A percentile compares a stretch with the other conserved stretches of the same genome.
Evolutionary conservation across 192 early-diverging fungal species (phyloP).

Genomic region (Obelidium mucronatum): DNA sequence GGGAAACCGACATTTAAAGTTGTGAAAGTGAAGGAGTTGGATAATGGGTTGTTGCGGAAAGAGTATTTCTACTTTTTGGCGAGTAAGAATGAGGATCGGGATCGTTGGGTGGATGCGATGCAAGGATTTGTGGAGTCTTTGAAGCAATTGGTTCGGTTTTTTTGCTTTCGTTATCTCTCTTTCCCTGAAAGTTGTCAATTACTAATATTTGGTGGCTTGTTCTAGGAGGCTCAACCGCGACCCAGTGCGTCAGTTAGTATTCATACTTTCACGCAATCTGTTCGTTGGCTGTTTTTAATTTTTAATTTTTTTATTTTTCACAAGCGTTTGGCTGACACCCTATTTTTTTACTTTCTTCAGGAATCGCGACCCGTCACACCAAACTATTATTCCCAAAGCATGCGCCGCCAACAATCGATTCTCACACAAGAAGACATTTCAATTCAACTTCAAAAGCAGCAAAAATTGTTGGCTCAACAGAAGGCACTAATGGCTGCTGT

Average conservation of each 20-base stretch:
- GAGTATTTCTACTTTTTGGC: constrained; percentile 30
- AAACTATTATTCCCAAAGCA: neutral
- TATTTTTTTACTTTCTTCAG: too few relatives aligned
- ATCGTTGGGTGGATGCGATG: constrained; percentile 26
- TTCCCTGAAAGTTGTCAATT: too few relatives aligned
- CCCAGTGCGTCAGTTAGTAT: neutral
- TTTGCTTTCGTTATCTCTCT: neutral
- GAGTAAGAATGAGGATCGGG: constrained; percentile 1
- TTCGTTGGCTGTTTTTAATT: neutral
- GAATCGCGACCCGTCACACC: neutral
- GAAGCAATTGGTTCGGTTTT: neutral
- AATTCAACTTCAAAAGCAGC: constrained; percentile 23
- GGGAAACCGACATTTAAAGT: constrained; percentile 21
- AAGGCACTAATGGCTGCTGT: constrained; percentile 30
- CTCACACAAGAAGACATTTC: constrained; percentile 21
- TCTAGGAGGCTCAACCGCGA: too few relatives aligned
- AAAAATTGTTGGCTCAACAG: constrained; percentile 23
- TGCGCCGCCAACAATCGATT: neutral
- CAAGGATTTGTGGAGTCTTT: constrained; percentile 13
- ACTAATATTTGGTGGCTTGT: too few relatives aligned
- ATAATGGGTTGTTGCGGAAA: neutral
- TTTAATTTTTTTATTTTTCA: neutral
- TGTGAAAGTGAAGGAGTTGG: constrained; percentile 11
- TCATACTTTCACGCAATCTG: neutral
- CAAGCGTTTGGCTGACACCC: too few relatives aligned